Evolutionary conservation across 495 filamentous ascomycete genomes (phyloP).

Genomic region (Parachaetomium inaequale): DNA sequence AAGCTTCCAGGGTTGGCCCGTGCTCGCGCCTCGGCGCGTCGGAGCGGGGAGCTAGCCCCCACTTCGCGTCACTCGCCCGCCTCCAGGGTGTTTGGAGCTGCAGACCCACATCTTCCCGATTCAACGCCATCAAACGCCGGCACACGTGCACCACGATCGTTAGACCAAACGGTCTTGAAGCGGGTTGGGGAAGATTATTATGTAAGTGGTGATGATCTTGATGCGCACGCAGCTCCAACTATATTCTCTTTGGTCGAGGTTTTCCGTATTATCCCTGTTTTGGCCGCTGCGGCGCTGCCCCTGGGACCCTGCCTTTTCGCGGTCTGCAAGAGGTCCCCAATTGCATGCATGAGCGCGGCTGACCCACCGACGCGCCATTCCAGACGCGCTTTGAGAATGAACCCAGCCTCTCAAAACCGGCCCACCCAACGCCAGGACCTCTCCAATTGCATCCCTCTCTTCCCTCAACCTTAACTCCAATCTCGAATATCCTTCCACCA

Average conservation of each 20-base stretch:
- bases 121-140: conserved; percentile 8
- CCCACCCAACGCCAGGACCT: conserved; percentile 17
- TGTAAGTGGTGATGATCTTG: background rate
- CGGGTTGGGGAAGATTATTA: background rate
- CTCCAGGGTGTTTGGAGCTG: background rate
- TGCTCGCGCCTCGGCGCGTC: conserved; percentile 14
- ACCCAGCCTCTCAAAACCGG: conserved; percentile 34
- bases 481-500: background rate
- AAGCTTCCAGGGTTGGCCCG: background rate
- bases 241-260: background rate
- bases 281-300: background rate
- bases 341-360: conserved; percentile 8
- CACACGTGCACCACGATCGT: background rate
- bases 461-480: background rate
- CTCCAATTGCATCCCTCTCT: conserved; percentile 15
- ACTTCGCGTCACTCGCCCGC: conserved; percentile 9
- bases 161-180: background rate
- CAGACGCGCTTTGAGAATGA: conserved; percentile 32
- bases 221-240: background rate
- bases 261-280: background rate
- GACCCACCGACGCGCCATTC: conserved; percentile 34
- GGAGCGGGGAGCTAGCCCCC: background rate
- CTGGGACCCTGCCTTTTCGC: background rate
- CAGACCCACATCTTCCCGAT: conserved; percentile 7
- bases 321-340: background rate